Percentiles rank a stretch among this genome's conserved stretches.
phyloP scores from a whole-genome alignment of 768 basidiomycete species.

The Termitomyces heimii region DNA sequence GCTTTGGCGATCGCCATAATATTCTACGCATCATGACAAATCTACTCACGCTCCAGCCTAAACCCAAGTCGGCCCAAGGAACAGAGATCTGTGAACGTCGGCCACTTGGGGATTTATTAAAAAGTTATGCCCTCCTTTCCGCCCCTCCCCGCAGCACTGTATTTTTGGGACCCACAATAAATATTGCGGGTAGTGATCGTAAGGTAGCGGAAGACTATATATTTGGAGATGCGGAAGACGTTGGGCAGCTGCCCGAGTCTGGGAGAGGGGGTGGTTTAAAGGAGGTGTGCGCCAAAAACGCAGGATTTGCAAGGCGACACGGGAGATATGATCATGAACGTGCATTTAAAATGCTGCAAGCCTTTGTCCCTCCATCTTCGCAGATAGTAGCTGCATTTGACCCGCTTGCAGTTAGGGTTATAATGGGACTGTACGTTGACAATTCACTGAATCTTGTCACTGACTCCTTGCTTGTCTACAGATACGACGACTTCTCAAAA shows the following conservation, averaged over 20 bases:
- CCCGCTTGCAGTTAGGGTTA: conserved; percentile 29
- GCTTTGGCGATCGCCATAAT: conserved; percentile 45
- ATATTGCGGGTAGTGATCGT: conserved; percentile 45
- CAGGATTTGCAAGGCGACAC: conserved; percentile 46
- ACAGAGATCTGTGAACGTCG: conserved; percentile 29
- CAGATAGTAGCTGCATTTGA: conserved; percentile 19
- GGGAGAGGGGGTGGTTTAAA: conserved; percentile 24
- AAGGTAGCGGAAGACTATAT: conserved; percentile 61
- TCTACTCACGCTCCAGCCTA: conserved; percentile 51
- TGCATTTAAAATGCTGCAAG: conserved; percentile 50
- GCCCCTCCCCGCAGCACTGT: conserved; percentile 49
- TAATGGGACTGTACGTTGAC: conserved; percentile 42
- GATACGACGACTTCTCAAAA: conserved; percentile 34
- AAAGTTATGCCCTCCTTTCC: conserved; percentile 37
- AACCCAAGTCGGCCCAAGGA: conserved; percentile 33
- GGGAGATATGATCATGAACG: conserved; percentile 69
- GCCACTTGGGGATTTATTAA: conserved; percentile 31
- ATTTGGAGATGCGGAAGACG: conserved; percentile 1
- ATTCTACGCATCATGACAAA: conserved; percentile 78
- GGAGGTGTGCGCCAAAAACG: conserved; percentile 55
- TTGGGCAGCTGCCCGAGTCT: neutral
- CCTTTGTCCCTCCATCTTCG: conserved; percentile 34
- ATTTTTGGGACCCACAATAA: conserved; percentile 46
- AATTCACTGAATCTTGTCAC: neutral
- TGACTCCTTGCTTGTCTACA: conserved; percentile 13